Evolutionary conservation across 352 stramenopile genomes (phyloP), one percentile per base, ranked within the genome.

Genomic region (Phytophthora idaei): DNA sequence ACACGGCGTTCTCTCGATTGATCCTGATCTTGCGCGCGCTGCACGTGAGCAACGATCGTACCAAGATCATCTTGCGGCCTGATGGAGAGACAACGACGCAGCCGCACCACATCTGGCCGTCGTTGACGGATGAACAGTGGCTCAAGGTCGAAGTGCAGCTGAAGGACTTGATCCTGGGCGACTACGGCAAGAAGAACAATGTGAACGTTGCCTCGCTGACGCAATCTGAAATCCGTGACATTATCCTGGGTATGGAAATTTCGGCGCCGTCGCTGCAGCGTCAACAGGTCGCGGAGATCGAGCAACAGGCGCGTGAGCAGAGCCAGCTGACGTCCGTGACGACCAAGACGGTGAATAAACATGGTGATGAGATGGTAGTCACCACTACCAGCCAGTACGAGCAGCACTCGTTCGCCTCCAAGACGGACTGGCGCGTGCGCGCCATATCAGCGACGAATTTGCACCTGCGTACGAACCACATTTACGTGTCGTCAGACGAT

Each of bases 161-260:
- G 5, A 99, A 99, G 81, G 98, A 99, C 69, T 75, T 99, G 34
- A 99, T 99, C 61, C 79, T 99, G 49, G 97, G 92, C 25, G 98
- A 99, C 76, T 99, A 99, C 69, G 98, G 97, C 59, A 99, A 99
- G 82, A 99, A 99, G 77, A 99, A 99, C 82, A 99, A 99, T 73
- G 98, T 99, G 31, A 99, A 99, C 78, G 98, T 99, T 8, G 97
- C 96, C 15, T 99, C 97, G 53, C 82, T 99, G 62, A 99, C 98
- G 2, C 97, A 99, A 70, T 99, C 94, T 48, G 98, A 99, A 79
- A 99, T 99, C 54, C 93, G 98, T 56, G 98, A 99, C 73, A 99
- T 99, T 68, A 99, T 99, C 77, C 76, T 99, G 32, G 98, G 98
- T 62, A 99, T 99, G 97, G 98, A 99, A 78, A 99, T 99, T 69